phyloP scores from a whole-genome alignment of 371 early-diverging fungal genomes.

The Umbelopsis sp. region DNA sequence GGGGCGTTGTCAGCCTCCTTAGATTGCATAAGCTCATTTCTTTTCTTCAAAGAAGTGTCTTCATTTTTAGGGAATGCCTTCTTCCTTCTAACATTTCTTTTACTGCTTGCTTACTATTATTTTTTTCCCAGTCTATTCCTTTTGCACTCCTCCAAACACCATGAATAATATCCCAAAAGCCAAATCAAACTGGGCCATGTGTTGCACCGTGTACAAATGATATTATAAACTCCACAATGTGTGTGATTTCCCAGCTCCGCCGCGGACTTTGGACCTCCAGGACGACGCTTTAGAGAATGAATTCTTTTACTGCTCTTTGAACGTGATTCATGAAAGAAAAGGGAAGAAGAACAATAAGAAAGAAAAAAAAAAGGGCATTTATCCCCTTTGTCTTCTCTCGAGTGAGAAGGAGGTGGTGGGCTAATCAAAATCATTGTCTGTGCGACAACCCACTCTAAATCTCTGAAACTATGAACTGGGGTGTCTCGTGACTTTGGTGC shows the following conservation, averaged over 20 bases:
- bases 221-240: not conserved
- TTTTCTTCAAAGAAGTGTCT: not conserved
- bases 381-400: not conserved
- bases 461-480: too few relatives aligned
- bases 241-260: conserved; percentile 13
- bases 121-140: not conserved
- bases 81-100: too few relatives aligned
- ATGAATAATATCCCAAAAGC: not conserved
- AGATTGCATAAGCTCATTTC: not conserved
- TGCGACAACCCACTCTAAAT: not conserved
- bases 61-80: too few relatives aligned
- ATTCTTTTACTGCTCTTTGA: too few relatives aligned
- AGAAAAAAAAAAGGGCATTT: too few relatives aligned
- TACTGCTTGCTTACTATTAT: not conserved
- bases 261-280: not conserved
- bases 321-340: too few relatives aligned
- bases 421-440: conserved; percentile 18
- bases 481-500: too few relatives aligned
- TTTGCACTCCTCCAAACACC: not conserved
- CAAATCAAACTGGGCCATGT: conserved; percentile 1
- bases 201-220: conserved; percentile 6
- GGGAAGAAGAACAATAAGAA: too few relatives aligned
- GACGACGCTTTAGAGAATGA: too few relatives aligned
- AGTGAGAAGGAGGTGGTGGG: not conserved
- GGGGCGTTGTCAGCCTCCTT: conserved; percentile 2